phyloP scores from a whole-genome alignment of 2,329 filamentous ascomycete species.

The Pseudogymnoascus sp. region DNA sequence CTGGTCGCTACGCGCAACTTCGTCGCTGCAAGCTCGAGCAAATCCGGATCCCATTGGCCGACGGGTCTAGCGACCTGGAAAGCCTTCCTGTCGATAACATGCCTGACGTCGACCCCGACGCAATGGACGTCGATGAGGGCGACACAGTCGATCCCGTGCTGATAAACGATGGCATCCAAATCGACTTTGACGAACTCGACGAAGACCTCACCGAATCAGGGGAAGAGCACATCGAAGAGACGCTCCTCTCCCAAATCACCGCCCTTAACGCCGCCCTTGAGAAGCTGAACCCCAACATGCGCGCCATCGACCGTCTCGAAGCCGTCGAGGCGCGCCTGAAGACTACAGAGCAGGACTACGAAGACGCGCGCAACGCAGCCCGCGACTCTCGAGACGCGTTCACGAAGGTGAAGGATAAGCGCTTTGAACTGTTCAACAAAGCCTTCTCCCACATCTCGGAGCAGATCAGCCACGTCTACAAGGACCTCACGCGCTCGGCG shows the following conservation, averaged over 20 bases:
- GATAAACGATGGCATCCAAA: conserved; percentile 84
- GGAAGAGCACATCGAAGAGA: conserved; percentile 64
- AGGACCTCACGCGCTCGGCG: conserved; percentile 82
- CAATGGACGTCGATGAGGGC: conserved; percentile 84
- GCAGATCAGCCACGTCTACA: conserved; percentile 89
- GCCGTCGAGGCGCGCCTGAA: conserved; percentile 77
- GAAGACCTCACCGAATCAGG: conserved; percentile 74
- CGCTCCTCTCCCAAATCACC: conserved; percentile 70
- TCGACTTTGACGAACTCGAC: conserved; percentile 76
- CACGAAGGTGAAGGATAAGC: conserved; percentile 70
- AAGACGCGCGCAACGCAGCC: conserved; percentile 69
- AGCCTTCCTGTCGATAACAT: conserved; percentile 78
- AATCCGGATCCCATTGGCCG: conserved; percentile 71
- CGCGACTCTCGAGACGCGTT: conserved; percentile 77
- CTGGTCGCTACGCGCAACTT: conserved; percentile 75
- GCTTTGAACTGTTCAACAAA: conserved; percentile 88
- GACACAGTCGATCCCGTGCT: conserved; percentile 60
- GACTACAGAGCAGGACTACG: conserved; percentile 81
- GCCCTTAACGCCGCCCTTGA: conserved; percentile 73
- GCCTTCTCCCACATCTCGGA: conserved; percentile 93
- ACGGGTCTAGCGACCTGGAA: conserved; percentile 66
- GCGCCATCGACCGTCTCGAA: conserved; percentile 84
- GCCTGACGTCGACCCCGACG: conserved; percentile 69
- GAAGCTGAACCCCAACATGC: conserved; percentile 95
- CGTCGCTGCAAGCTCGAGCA: conserved; percentile 91